These are phyloP conservation scores for Mycena haematopus DNA, from an alignment of 768 basidiomycete genomes.

Conservation along the genomic window DNA sequence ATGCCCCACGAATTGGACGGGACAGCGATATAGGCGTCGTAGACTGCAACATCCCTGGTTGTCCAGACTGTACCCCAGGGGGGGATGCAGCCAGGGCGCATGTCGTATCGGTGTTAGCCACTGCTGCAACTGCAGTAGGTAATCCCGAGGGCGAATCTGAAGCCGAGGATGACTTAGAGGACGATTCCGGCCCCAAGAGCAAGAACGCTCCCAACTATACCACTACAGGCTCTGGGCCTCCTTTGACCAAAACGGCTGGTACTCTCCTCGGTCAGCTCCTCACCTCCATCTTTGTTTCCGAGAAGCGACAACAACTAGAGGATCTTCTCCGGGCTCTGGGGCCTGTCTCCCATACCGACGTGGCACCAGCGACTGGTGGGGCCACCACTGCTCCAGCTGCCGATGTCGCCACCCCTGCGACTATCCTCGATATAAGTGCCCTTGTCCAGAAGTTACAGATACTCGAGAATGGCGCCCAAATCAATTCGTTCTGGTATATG, in stretches of 20 bases:
- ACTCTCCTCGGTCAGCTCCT: neutral
- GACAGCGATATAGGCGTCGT: neutral
- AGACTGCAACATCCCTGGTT: neutral
- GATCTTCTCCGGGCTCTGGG: neutral
- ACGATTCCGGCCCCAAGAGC: neutral
- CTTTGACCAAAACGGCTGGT: neutral
- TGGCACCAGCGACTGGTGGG: too few species aligned
- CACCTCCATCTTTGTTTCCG: neutral
- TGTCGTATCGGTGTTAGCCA: too few species aligned
- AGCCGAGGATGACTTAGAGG: too few species aligned
- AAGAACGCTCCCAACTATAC: neutral
- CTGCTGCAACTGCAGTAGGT: too few species aligned
- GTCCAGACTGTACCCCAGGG: neutral
- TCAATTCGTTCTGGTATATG: neutral
- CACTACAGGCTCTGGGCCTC: neutral
- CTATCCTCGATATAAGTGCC: neutral
- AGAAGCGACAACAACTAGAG: neutral
- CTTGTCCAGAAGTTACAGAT: neutral
- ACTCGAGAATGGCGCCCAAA: neutral
- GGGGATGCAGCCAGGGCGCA: neutral
- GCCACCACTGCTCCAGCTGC: too few species aligned
- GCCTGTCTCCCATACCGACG: too few species aligned
- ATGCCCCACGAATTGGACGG: neutral
- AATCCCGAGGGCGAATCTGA: too few species aligned
- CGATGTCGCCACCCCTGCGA: too few species aligned